Base-by-base conservation (phyloP, 2,329 filamentous ascomycete species). In the Fusarium sp. region DNA sequence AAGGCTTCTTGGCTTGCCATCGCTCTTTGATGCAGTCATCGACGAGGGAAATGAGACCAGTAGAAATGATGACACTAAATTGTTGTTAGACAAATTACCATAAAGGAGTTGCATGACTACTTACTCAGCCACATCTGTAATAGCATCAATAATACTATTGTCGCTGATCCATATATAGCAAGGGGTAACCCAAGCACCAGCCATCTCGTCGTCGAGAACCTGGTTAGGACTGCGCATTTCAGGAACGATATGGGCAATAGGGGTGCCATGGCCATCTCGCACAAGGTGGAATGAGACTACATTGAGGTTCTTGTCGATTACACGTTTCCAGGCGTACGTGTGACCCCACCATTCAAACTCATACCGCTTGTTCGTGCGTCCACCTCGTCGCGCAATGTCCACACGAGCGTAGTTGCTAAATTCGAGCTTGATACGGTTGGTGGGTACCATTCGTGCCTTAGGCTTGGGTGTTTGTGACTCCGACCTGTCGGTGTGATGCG, bases 321-420 rank as follows among this genome's bases (percentile, higher is more conserved):
- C 85, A 37, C 93, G 88, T 78, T 89, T 92, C 96, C 96, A 98
- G 52, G 87, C 83, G 79, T 98, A 98, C 55, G 84, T 86, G 71
- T 90, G 87, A 25, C 93, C 93, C 96, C 96, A 98, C 84, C 97
- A 97, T 75, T 95, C 91, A 74, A 97, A 97, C 56, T 94, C 92
- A 78, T 97, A 98, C 65, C 88, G 87, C 80, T 94, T 95, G 66
- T 84, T 85, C 37, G 84, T 82, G 69, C 88, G 89, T 53, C 84
- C 84, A 44, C 85, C 82, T 70, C 88, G 89, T 50, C 92, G 88
- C 70, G 87, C 89, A 50, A 99, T 82, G 68, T 97, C 92, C 40
- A 98, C 89, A 72, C 96, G 93, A 3, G 95, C 95, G 77, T 99
- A 99, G 81, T 98, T 99, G 70, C 93, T 96, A 77, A 97, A 99